Percentiles rank a stretch among this genome's conserved stretches.
These are phyloP conservation scores for Paramecium sexaurelia DNA, from an alignment of 73 alveolate species.

Conservation along the genomic window DNA sequence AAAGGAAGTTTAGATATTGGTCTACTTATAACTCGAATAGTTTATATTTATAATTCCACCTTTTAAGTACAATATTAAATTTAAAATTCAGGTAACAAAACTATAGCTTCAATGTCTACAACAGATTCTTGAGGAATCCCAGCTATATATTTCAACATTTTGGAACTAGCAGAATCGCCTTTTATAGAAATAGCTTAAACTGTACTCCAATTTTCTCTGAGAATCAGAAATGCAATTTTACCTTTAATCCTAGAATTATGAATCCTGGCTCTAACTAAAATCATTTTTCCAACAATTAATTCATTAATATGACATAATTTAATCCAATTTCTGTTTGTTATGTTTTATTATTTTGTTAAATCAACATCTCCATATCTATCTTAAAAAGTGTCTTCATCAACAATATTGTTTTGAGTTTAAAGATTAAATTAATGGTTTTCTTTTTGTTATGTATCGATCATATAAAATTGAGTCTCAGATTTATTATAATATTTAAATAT, in stretches of 20 bases:
- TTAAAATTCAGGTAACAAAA: constrained; percentile 79
- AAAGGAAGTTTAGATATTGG: constrained; percentile 93
- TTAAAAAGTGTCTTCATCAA: not conserved
- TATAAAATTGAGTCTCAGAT: no score
- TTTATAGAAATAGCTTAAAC: constrained; percentile 86
- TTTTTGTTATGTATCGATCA: not conserved
- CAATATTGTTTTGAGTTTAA: not conserved
- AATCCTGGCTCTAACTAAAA: constrained; percentile 89
- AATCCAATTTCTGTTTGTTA: constrained; percentile 61
- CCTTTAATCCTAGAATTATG: constrained; percentile 94
- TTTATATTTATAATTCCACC: constrained; percentile 86
- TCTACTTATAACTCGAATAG: constrained; percentile 80
- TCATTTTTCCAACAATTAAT: constrained; percentile 78
- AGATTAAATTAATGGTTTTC: not conserved
- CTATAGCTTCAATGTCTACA: constrained; percentile 87
- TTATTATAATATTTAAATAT: no score
- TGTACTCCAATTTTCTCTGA: constrained; percentile 90
- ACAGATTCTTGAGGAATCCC: constrained; percentile 88
- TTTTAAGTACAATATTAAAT: constrained; percentile 86
- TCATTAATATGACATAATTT: not conserved
- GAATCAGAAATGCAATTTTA: constrained; percentile 88
- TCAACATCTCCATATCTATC: constrained; percentile 52
- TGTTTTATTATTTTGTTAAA: constrained; percentile 6
- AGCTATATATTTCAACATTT: constrained; percentile 87
- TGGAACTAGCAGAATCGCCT: constrained; percentile 77